Conservation (phyloP, 73 alveolate species). For the Breviolum minutum region DNA sequence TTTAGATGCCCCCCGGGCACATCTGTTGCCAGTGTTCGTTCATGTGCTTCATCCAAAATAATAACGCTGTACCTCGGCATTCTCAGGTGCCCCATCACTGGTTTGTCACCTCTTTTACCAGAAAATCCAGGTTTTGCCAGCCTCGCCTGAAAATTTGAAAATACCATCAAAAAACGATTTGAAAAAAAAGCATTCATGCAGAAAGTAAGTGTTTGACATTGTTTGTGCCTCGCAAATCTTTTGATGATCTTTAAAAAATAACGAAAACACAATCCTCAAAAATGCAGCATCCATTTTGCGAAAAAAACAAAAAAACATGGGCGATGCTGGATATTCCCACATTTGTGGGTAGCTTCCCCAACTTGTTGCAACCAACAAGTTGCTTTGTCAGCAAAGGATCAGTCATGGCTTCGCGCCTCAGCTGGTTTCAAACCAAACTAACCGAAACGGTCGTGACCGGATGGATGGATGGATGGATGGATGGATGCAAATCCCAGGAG, state of each 20-base stretch:
- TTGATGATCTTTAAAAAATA: too few species aligned
- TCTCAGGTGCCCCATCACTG: not conserved
- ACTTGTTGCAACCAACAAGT: not conserved
- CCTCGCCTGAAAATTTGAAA: not conserved
- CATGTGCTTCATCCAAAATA: constrained; percentile 99
- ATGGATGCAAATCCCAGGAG: not conserved
- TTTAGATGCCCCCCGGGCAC: not conserved
- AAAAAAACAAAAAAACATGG: too few species aligned
- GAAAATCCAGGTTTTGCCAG: not conserved
- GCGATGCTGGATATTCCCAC: too few species aligned
- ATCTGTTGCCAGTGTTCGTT: constrained; percentile 99
- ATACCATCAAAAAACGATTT: not conserved
- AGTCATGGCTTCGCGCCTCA: constrained; percentile 98
- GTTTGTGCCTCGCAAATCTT: too few species aligned
- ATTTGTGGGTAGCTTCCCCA: too few species aligned
- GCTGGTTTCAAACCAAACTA: not conserved
- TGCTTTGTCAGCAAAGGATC: constrained; percentile 97
- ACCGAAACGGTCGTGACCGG: not conserved
- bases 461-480: too few species aligned
- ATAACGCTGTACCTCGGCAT: constrained; percentile 98
- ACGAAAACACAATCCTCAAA: too few species aligned
- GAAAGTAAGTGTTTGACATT: too few species aligned
- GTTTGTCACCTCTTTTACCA: not conserved
- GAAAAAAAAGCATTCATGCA: not conserved
- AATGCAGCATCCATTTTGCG: too few species aligned